Evolutionary conservation across 2,329 filamentous ascomycete genomes (phyloP), one percentile per base, ranked within the genome.

Genomic region (Colletotrichum shisoi): DNA sequence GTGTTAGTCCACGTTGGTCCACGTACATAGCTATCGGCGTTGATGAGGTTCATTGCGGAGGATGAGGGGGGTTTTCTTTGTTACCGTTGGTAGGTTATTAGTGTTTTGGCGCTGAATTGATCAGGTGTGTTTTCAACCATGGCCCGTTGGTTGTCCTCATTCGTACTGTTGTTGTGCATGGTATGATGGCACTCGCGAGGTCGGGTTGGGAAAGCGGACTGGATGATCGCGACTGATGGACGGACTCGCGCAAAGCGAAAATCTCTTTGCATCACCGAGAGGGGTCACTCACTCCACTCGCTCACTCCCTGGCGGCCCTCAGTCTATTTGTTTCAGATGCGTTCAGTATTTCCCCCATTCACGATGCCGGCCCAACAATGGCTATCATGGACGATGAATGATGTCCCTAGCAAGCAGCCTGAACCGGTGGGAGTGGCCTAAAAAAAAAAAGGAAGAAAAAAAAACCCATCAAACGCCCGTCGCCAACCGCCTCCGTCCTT

Each of bases 401-500:
- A 34, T 34, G 31, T 9, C 31, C 7, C 51, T 37, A 27, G n/a
- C 53, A 24, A n/a, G 31, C 44, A 48, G 24, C 15, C 27, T n/a
- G 27, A 15, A 17, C 44, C 27, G 42, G 19, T 57, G 31, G 11
- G n/a, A 19, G 24, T 42, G 13, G 27, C 44, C 44, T 21, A n/a
- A 37, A 46, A 37, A 42, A 3, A 42, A 57, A 24, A 24, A n/a
- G n/a, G n/a, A n/a, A n/a, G n/a, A n/a, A n/a, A n/a, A n/a, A n/a
- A n/a, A n/a, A n/a, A 21, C 2, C 21, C 21, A 21, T 19, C 40
- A 51, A 60, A 60, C 45, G 63, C 63, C 63, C 45, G 37, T 63
- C 63, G 46, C 63, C 59, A 49, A 34, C 24, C 46, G 11, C 24
- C n/a, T 21, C 31, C 12, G 21, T 21, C 24, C 24, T 34, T 21